Base-by-base conservation (phyloP, 2,329 filamentous ascomycete species). In the Aureobasidium uvarum region DNA sequence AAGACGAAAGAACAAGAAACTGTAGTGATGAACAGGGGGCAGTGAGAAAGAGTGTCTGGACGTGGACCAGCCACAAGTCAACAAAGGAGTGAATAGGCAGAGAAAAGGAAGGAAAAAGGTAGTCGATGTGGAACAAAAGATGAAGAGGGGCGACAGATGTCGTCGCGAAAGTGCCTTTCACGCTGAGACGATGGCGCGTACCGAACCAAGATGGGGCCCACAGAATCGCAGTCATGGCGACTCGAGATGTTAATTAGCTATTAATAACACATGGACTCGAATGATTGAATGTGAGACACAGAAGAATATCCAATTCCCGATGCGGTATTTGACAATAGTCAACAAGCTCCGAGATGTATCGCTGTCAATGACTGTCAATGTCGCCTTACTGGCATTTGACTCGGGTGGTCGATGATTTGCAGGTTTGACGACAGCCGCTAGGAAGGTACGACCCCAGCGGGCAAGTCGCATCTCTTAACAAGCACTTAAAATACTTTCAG, bases 11-110 rank as follows among this genome's bases (percentile, higher is more conserved):
- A 38, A 46, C 25, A 38, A 20, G 31, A 36, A 58, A 45, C 3
- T 28, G 18, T 36, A 59, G 41, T 16, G 43, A 60, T 46, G 45
- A 39, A 48, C 28, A 28, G n/a, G 25, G 31, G 41, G 48, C 8
- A 41, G 56, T 46, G 13, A 36, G 13, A 59, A 48, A 25, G 41
- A 46, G 56, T 16, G 41, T 60, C 56, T 36, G 25, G 41, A 60
- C 56, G 39, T 60, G 56, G 56, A 7, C 56, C 56, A 38, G 56
- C 56, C 56, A 60, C 56, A 60, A 18, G 38, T 60, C 31, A 48
- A 60, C 56, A 60, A 60, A 60, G 43, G 43, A 60, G 36, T 33
- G 56, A 60, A 60, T 25, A 48, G 56, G 31, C 43, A 60, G 38
- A 48, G 43, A 7, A 11, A 48, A 38, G 38, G 31, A 43, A 28